Base-by-base conservation (phyloP, 2,329 filamentous ascomycete species). In the Aspergillus ochraceus region DNA sequence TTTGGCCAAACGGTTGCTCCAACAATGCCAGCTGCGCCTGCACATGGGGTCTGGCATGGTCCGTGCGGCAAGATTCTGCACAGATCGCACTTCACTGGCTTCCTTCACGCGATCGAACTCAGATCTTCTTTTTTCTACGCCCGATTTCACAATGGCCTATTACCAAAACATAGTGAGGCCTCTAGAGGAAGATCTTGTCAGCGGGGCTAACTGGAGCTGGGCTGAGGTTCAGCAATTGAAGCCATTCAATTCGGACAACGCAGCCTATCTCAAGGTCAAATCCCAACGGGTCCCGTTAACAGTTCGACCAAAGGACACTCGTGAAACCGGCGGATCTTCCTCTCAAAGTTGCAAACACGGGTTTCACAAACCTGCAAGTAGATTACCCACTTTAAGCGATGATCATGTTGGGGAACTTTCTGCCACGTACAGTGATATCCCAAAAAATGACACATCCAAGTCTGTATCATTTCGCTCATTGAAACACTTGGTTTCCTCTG, bases 131-230 rank as follows among this genome's bases (percentile, higher is more conserved):
- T 57, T 57, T 26, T 14, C 32, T 4, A 46, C 51, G 20, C 32
- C 19, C 10, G 49, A 52, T 12, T 64, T 59, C 42, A 49, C 62
- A 8, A 49, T 59, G 42, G 45, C 55, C 6, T 64, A 60, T 39
- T 64, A 64, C 36, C 50, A 54, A 10, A 59, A 52, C 1, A 56
- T 54, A 24, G 57, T 64, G 2, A 45, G 57, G 17, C 62, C 62
- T n/a, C 29, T 64, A 49, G 62, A 64, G 17, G 36, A 64, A n/a
- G 60, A 64, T 39, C 52, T 64, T 19, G 60, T 64, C 2, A 55
- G 53, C 12, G 62, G 62, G 14, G 62, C 60, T 4, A 47, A 60
- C 19, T 64, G 62, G 62, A 64, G 60, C n/a, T 62, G 62, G 62
- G 58, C 58, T 20, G 60, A 64, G 39, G 62, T 62, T 12, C 32